phyloP scores from a whole-genome alignment of 441 rosid genomes.

The Iberis amara region DNA sequence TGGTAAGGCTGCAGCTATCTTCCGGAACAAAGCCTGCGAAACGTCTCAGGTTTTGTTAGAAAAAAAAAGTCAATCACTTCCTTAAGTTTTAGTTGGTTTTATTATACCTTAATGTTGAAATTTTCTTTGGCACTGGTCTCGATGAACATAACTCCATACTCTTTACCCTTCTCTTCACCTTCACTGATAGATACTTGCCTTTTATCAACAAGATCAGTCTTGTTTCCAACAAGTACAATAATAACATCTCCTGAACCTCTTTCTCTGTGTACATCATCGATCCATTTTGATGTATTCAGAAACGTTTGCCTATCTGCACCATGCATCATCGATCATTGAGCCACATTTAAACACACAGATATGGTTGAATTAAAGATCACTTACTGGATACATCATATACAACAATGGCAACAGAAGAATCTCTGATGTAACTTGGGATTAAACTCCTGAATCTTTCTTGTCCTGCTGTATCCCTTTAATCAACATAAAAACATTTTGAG shows the following conservation, averaged over 20 bases:
- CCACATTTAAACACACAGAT: neutral
- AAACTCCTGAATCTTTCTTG: slow-evolving; percentile 81
- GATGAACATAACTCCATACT: slow-evolving; percentile 53
- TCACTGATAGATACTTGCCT: slow-evolving; percentile 68
- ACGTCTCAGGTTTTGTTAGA: neutral
- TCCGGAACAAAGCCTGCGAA: slow-evolving; percentile 53
- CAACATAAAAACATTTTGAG: too few relatives aligned
- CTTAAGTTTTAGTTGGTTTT: neutral
- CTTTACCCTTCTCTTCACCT: slow-evolving; percentile 53
- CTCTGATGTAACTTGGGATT: slow-evolving; percentile 74
- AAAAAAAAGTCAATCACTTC: neutral
- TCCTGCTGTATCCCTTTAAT: slow-evolving; percentile 84
- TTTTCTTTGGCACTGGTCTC: slow-evolving; percentile 71
- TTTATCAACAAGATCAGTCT: slow-evolving; percentile 81
- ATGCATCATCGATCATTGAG: too few relatives aligned
- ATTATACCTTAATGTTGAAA: slow-evolving; percentile 55
- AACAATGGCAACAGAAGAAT: slow-evolving; percentile 73
- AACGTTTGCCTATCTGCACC: slow-evolving; percentile 64
- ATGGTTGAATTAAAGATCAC: slow-evolving; percentile 19
- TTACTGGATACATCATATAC: slow-evolving; percentile 73
- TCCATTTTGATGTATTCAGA: slow-evolving; percentile 68
- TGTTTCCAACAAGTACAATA: slow-evolving; percentile 78
- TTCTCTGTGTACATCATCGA: slow-evolving; percentile 74
- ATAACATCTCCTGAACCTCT: slow-evolving; percentile 63
- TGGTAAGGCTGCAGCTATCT: slow-evolving; percentile 58